Percentiles rank a stretch among this genome's conserved stretches.
Conservation (phyloP, 352 stramenopile genomes). For the Phytophthora melonis region DNA sequence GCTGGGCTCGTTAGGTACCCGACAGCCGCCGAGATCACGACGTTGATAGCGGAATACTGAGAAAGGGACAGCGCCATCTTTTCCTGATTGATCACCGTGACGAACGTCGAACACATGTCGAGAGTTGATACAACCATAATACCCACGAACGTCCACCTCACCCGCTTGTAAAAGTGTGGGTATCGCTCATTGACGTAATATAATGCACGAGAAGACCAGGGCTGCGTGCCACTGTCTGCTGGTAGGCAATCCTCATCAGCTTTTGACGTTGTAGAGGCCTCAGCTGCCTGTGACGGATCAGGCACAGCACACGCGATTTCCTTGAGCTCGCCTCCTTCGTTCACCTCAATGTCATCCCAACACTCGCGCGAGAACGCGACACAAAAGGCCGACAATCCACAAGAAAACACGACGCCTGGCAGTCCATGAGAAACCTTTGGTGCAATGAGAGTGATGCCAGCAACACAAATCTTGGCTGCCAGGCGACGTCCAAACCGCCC, state of each 20-base stretch:
- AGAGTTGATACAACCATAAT: conserved; percentile 74
- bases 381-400: conserved; percentile 71
- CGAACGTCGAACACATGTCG: conserved; percentile 73
- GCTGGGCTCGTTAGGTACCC: conserved; percentile 78
- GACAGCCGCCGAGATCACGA: conserved; percentile 67
- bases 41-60: conserved; percentile 80
- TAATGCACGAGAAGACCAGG: conserved; percentile 35
- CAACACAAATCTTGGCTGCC: conserved; percentile 54
- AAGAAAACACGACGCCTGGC: conserved; percentile 62
- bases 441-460: conserved; percentile 54
- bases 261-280: background rate
- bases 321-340: conserved; percentile 31
- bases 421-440: conserved; percentile 53
- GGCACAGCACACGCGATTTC: conserved; percentile 23
- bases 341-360: conserved; percentile 75
- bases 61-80: conserved; percentile 62
- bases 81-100: conserved; percentile 56
- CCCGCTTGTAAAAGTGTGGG: conserved; percentile 70
- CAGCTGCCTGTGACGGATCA: background rate
- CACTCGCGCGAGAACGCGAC: conserved; percentile 73
- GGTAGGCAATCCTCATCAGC: background rate
- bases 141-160: conserved; percentile 84
- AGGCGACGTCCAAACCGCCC: conserved; percentile 35
- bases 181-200: conserved; percentile 45
- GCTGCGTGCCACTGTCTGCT: background rate